Evolutionary conservation across 495 filamentous ascomycete species (phyloP).

Genomic region (Bacidia rubella): DNA sequence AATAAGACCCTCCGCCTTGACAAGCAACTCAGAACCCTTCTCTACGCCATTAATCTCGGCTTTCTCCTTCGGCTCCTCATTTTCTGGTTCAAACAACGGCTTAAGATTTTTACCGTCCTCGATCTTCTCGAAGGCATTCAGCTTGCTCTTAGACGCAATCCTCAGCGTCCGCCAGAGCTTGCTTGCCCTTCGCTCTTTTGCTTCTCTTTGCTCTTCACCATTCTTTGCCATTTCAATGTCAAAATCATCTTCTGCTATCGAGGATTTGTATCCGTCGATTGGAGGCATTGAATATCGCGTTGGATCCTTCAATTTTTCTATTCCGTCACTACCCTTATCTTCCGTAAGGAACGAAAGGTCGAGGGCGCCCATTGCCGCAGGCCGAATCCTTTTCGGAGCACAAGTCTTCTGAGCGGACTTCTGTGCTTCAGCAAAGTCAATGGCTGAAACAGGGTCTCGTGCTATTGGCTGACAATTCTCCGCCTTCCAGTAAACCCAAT

Average conservation of each 20-base stretch:
- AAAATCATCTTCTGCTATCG: slow-evolving; percentile 57
- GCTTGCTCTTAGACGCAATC: slow-evolving; percentile 55
- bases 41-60: slow-evolving; percentile 18
- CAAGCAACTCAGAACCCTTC: neutral
- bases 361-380: slow-evolving; percentile 55
- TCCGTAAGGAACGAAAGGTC: slow-evolving; percentile 67
- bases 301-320: slow-evolving; percentile 45
- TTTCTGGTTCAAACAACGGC: slow-evolving; percentile 34
- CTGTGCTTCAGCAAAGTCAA: slow-evolving; percentile 53
- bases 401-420: slow-evolving; percentile 47
- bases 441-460: slow-evolving; percentile 48
- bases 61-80: slow-evolving; percentile 22
- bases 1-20: no score
- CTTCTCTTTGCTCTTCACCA: slow-evolving; percentile 52
- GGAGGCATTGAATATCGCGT: slow-evolving; percentile 41
- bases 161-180: slow-evolving; percentile 81
- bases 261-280: slow-evolving; percentile 42
- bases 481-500: slow-evolving; percentile 96
- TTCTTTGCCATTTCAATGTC: slow-evolving; percentile 68
- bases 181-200: slow-evolving; percentile 58
- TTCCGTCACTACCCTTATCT: slow-evolving; percentile 33
- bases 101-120: slow-evolving; percentile 61
- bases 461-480: slow-evolving; percentile 84
- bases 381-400: slow-evolving; percentile 49
- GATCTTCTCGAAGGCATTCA: slow-evolving; percentile 71